Base-by-base conservation (phyloP, 768 basidiomycete genomes). In the Lyophyllum decastes region DNA sequence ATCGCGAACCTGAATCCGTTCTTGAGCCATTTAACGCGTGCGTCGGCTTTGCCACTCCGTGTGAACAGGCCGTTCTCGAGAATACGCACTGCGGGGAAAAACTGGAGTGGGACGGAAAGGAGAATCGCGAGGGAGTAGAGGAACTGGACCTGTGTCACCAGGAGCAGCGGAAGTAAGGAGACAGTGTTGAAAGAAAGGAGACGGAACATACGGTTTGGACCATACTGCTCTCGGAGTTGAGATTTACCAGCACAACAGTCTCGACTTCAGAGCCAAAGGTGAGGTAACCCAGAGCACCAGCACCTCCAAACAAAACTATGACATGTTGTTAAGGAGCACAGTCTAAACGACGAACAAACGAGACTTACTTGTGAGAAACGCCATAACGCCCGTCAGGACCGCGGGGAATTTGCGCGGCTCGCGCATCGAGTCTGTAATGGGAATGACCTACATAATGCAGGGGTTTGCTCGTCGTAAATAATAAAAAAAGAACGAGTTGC, bases 61-160 rank as follows among this genome's bases (percentile, higher is more conserved):
- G 86, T 86, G 70, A 98, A 98, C 26, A 98, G 66, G 3, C 92
- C 95, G 68, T 98, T 96, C 80, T 99, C 97, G 75, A 98, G 85
- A 67, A 99, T 98, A 52, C 97, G 87, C 47, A 96, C 88, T 2
- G 96, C 97, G 0, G 97, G 97, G 92, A 98, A 98, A 55, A 98
- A 87, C 72, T 98, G 95, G 0, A 98, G 84, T 0, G 96, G 95
- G 8, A 91, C 89, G 14, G 95, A 97, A 43, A 94, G 83, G 61
- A 93, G 75, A 73, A 98, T 98, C 12, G 95, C 97, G 34, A 94
- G 73, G n/a, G 93, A 89, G 74, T 97, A 94, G 27, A 94, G 70
- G 71, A 93, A 87, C 76, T 93, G 92, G 10, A 90, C 86, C 87
- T 89, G 53, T 41, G 27, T 14, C 49, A 33, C 50, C 40, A 14